Base-by-base conservation (phyloP, 257 asterid species). In the Rauvolfia tetraphylla region DNA sequence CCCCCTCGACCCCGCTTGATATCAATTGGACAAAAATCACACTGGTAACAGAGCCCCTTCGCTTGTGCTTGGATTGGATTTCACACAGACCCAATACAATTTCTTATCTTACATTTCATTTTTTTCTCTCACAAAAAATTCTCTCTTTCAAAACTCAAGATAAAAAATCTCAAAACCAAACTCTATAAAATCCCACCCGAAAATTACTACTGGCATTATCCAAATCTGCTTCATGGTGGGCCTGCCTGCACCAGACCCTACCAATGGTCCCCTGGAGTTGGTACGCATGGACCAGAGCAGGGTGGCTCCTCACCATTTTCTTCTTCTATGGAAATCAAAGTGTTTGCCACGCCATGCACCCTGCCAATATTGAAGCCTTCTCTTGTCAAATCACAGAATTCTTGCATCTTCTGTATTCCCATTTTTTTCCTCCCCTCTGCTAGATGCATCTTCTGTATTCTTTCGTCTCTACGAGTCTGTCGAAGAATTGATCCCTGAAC, bases 1-100 rank as follows among this genome's bases (percentile, higher is more conserved):
- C n/a, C n/a, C n/a, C n/a, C n/a, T n/a, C n/a, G 71, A 58, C 70
- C 78, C 51, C 78, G 22, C 54, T 42, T 58, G 70, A 74, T 23
- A 74, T 12, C 31, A 49, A 25, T 20, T 38, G 15, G 70, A 46
- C 49, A 44, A 15, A 62, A 33, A 15, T 62, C 56, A 33, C 42
- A 2, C 12, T 33, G 41, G 41, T 51, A 20, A 34, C 23, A 23
- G 4, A 29, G n/a, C n/a, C n/a, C n/a, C n/a, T n/a, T n/a, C n/a
- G n/a, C n/a, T n/a, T n/a, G n/a, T n/a, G n/a, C n/a, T n/a, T n/a
- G n/a, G n/a, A n/a, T n/a, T n/a, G n/a, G n/a, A n/a, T n/a, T n/a
- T n/a, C n/a, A 48, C 49, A 62, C 1, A 14, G 29, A 8, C 53
- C 44, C 20, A n/a, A n/a, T n/a, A n/a, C n/a, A n/a, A n/a, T n/a